Evolutionary conservation across 83 land plant genomes (phyloP).

Genomic region (Diphasiastrum complanatum): DNA sequence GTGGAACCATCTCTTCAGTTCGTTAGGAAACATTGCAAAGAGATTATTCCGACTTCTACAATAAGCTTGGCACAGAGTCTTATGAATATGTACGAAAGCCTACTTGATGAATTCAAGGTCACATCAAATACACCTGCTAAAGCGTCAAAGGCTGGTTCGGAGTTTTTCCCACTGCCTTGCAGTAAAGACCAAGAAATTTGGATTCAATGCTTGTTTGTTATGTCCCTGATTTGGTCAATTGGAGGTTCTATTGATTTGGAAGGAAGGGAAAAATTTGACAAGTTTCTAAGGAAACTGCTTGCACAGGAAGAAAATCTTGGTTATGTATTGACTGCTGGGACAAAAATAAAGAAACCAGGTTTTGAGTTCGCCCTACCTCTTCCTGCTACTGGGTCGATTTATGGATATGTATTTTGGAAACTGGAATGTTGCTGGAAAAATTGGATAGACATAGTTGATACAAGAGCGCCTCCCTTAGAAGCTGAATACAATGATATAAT

Average conservation of each 20-base stretch:
- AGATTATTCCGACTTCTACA: conserved; percentile 27
- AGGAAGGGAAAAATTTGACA: conserved; percentile 28
- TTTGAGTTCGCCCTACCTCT: conserved; percentile 29
- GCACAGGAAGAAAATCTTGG: conserved; percentile 32
- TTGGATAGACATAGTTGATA: conserved; percentile 35
- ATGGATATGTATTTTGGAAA: conserved; percentile 27
- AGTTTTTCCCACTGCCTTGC: conserved; percentile 17
- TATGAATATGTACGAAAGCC: conserved; percentile 37
- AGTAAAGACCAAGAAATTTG: conserved; percentile 30
- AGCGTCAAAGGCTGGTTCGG: conserved; percentile 5
- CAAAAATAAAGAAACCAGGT: conserved; percentile 25
- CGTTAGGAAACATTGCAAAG: conserved; percentile 30
- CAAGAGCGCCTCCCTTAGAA: conserved; percentile 17
- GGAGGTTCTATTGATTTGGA: conserved; percentile 36
- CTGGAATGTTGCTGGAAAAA: conserved; percentile 33
- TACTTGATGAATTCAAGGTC: conserved; percentile 32
- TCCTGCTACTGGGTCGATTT: conserved; percentile 26
- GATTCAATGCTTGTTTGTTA: conserved; percentile 32
- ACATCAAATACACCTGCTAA: conserved; percentile 9
- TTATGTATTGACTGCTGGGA: conserved; percentile 30
- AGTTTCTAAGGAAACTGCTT: conserved; percentile 31
- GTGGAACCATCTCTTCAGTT: conserved; percentile 35
- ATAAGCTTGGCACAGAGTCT: conserved; percentile 36
- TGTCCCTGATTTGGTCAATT: conserved; percentile 28
- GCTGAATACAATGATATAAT: conserved; percentile 31